These are phyloP conservation scores for Eremothecium cymbalariae DNA, from an alignment of 1,139 yeast genomes.

Conservation along the genomic window DNA sequence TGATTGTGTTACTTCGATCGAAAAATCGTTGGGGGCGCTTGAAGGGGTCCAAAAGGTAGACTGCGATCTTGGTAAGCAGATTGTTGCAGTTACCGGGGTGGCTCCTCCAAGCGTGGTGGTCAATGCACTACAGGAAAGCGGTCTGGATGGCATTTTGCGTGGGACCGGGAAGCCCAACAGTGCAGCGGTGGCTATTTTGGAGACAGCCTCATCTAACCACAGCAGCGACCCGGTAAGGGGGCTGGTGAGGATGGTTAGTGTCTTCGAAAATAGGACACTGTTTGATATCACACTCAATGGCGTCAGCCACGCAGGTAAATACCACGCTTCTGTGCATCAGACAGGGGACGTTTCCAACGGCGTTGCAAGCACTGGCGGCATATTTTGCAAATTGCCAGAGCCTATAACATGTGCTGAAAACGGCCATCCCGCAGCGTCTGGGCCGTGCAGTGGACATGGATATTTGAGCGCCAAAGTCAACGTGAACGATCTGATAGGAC, in stretches of 20 bases:
- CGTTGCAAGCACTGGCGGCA: constrained; percentile 57
- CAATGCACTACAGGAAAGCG: constrained; percentile 32
- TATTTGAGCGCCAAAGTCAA: constrained; percentile 52
- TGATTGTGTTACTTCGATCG: constrained; percentile 19
- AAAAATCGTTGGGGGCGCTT: constrained; percentile 15
- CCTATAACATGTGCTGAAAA: constrained; percentile 29
- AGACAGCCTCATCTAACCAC: constrained; percentile 44
- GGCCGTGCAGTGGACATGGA: constrained; percentile 44
- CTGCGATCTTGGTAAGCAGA: constrained; percentile 19
- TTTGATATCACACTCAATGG: constrained; percentile 78
- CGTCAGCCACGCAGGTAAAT: constrained; percentile 47
- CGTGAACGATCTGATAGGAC: constrained; percentile 65
- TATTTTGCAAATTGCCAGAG: constrained; percentile 39
- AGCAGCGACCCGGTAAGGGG: constrained; percentile 61
- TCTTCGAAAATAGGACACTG: constrained; percentile 41
- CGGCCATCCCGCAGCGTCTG: constrained; percentile 30
- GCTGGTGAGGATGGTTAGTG: constrained; percentile 76
- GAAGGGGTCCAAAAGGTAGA: constrained; percentile 18
- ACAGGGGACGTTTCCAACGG: constrained; percentile 76
- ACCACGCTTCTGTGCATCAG: constrained; percentile 59
- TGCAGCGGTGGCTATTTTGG: constrained; percentile 88
- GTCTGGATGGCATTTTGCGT: constrained; percentile 82
- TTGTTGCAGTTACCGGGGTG: constrained; percentile 22
- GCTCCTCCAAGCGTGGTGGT: constrained; percentile 27
- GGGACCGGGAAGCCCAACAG: constrained; percentile 85